Evolutionary conservation across 345 rosid genomes (phyloP).

Genomic region (Nephelium lappaceum): DNA sequence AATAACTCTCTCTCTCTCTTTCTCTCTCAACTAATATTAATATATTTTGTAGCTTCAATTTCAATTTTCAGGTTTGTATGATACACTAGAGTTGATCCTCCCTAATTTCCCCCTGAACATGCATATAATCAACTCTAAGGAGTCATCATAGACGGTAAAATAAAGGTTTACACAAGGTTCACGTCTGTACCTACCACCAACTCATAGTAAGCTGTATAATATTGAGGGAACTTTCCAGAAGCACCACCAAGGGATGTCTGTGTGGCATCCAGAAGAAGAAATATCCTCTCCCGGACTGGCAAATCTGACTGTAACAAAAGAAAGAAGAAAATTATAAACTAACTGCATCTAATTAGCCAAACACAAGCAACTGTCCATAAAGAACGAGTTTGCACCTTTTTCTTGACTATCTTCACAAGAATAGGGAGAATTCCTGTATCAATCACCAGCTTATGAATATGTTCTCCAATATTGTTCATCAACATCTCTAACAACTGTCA

Average conservation of each 20-base stretch:
- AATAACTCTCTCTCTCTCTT: too few species aligned
- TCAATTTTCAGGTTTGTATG: not conserved
- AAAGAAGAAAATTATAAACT: slow-evolving; percentile 17
- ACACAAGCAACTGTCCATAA: slow-evolving; percentile 1
- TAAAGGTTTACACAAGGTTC: slow-evolving; percentile 4
- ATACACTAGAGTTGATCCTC: not conserved
- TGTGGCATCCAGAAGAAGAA: slow-evolving; percentile 95
- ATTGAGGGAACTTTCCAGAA: slow-evolving; percentile 88
- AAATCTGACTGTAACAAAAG: slow-evolving; percentile 62
- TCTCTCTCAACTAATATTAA: too few species aligned
- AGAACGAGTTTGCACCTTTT: slow-evolving; percentile 62
- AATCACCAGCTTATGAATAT: slow-evolving; percentile 76
- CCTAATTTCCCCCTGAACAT: not conserved
- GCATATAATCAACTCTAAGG: not conserved
- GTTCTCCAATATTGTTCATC: slow-evolving; percentile 92
- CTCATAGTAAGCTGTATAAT: slow-evolving; percentile 78
- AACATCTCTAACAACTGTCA: slow-evolving; percentile 90
- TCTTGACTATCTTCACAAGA: slow-evolving; percentile 93
- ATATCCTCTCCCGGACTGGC: slow-evolving; percentile 85
- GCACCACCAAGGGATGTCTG: slow-evolving; percentile 95
- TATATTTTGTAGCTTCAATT: too few species aligned
- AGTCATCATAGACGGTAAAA: not conserved
- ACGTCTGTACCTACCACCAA: slow-evolving; percentile 74
- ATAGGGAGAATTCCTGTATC: slow-evolving; percentile 69
- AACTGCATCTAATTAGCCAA: slow-evolving; percentile 23